These are phyloP conservation scores for Lupinus albus DNA, from an alignment of 306 rosid genomes.

Conservation along the genomic window DNA sequence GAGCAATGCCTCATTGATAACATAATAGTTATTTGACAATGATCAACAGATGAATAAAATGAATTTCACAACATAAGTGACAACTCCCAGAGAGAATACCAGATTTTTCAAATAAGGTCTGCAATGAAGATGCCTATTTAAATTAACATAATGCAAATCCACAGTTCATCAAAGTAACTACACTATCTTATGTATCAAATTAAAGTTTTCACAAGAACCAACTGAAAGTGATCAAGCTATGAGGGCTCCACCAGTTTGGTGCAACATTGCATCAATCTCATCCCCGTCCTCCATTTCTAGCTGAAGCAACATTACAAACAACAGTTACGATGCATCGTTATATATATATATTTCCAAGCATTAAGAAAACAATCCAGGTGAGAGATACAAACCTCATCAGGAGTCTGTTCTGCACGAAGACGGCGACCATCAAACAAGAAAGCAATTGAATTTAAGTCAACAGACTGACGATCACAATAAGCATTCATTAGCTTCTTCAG, in stretches of 20 bases:
- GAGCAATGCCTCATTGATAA: too few species aligned
- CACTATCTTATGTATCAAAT: constrained; percentile 5
- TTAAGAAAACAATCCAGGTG: not conserved
- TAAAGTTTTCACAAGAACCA: constrained; percentile 12
- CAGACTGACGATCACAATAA: constrained; percentile 72
- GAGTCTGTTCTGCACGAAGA: constrained; percentile 70
- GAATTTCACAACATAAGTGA: not conserved
- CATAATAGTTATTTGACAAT: too few species aligned
- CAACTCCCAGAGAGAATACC: constrained; percentile 8
- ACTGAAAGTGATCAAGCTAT: constrained; percentile 20
- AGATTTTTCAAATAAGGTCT: constrained; percentile 24
- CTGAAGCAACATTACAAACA: constrained; percentile 30
- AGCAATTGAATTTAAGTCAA: constrained; percentile 54
- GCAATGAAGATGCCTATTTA: not conserved
- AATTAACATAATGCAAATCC: constrained; percentile 28
- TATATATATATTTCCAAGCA: not conserved
- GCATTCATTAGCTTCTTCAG: constrained; percentile 81
- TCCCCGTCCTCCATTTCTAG: constrained; percentile 82
- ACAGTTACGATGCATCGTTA: not conserved
- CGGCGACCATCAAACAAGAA: constrained; percentile 73
- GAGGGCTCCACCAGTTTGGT: constrained; percentile 64
- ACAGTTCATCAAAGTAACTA: constrained; percentile 32
- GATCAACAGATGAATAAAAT: too few species aligned
- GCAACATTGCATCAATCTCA: constrained; percentile 75
- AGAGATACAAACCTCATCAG: constrained; percentile 59